phyloP scores from a whole-genome alignment of 2,329 filamentous ascomycete genomes.

The Ophiostoma perfectum region DNA sequence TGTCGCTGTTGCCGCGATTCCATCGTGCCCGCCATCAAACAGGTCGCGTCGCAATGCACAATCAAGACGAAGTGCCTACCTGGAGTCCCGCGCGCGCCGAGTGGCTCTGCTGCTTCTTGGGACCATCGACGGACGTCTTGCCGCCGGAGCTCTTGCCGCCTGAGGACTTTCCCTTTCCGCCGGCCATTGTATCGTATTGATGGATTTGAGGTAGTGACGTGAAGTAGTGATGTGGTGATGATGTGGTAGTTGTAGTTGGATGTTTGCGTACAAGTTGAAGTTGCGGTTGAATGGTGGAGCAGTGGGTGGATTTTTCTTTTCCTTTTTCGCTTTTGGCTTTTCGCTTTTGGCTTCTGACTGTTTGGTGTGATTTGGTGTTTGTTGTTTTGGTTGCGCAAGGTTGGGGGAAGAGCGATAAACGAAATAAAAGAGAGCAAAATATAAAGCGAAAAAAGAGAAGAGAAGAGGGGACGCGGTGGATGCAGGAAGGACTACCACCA shows the following conservation, averaged over 20 bases:
- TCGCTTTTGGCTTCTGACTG: not conserved
- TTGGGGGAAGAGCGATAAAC: not conserved
- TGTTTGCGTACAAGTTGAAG: not conserved
- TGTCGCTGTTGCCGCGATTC: not conserved
- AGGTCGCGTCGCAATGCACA: not conserved
- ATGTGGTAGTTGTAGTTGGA: not conserved
- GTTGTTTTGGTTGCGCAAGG: conserved; percentile 6
- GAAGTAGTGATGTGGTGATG: not conserved
- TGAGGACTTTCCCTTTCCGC: conserved; percentile 89
- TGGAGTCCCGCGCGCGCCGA: conserved; percentile 92
- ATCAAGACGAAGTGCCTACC: conserved; percentile 52
- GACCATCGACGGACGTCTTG: conserved; percentile 61
- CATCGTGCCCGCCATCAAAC: not conserved
- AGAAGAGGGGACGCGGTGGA: conserved; percentile 4
- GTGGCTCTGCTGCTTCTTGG: conserved; percentile 91
- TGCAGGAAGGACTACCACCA: not conserved
- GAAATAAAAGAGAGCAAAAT: conserved; percentile 11
- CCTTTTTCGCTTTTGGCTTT: not conserved
- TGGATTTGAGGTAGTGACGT: not conserved
- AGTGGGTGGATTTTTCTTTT: not conserved
- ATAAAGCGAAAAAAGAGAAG: conserved; percentile 10
- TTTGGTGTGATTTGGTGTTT: not conserved
- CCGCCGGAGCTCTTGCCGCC: conserved; percentile 84
- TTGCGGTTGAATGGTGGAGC: conserved; percentile 2
- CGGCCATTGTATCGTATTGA: conserved; percentile 48